Evolutionary conservation across 257 asterid species (phyloP).

Genomic region (Euphrasia confusa): DNA sequence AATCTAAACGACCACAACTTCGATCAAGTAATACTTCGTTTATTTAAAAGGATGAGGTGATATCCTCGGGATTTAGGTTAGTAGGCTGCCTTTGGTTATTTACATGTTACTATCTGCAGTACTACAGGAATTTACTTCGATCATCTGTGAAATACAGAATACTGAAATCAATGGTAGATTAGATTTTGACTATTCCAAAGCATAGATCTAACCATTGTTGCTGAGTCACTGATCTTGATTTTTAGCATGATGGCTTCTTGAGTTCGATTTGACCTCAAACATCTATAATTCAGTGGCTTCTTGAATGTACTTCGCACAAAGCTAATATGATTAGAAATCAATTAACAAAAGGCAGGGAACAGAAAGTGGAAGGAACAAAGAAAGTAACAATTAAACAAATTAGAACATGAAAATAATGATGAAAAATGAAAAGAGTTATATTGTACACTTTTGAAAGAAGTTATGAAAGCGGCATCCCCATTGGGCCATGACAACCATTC

Average conservation of each 20-base stretch:
- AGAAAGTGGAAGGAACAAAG: not conserved
- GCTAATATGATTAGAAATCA: not conserved
- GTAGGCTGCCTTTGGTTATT: slow-evolving; percentile 4
- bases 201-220: not conserved
- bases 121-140: not conserved
- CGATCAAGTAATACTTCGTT: not conserved
- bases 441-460: not conserved
- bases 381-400: not conserved
- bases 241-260: slow-evolving; percentile 8
- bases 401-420: not conserved
- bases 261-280: not conserved
- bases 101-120: not conserved
- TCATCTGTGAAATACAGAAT: not conserved
- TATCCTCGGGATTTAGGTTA: not conserved
- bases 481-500: not conserved
- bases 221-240: slow-evolving; percentile 6
- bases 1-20: slow-evolving; percentile 3
- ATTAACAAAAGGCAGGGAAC: not conserved
- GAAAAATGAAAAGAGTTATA: not conserved
- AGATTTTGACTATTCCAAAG: slow-evolving; percentile 1
- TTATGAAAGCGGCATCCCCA: not conserved
- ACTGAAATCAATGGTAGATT: slow-evolving; percentile 1
- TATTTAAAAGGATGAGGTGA: slow-evolving; percentile 14
- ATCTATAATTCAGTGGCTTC: slow-evolving; percentile 3
- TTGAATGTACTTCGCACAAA: not conserved